Base-by-base conservation (phyloP, 192 early-diverging fungal species). In the Coemansia sp. region DNA sequence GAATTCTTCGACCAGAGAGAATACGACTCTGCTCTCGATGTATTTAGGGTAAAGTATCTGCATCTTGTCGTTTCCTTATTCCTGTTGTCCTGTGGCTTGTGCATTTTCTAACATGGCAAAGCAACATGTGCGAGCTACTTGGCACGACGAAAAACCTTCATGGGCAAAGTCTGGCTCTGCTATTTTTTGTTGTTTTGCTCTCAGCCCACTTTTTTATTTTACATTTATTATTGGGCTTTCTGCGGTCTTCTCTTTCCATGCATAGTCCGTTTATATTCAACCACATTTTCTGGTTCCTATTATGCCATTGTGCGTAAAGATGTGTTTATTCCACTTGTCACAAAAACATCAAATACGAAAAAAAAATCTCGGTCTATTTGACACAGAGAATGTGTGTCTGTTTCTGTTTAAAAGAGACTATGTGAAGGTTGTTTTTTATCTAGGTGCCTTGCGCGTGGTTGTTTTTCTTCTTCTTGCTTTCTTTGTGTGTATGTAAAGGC, bases 1-100 rank as follows among this genome's bases (percentile, higher is more conserved):
- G 83, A 84, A 68, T 86, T 88, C 11, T 96, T 91, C 66, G 94
- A 94, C 69, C 78, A 78, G 54, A 84, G 87, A 52, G 87, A 94
- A 71, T 93, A 86, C 61, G 84, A 87, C 47, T 67, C 73, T 61
- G 85, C 94, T 7, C 74, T 93, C 41, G 84, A 89, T 7, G 75
- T 88, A 39, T 95, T 94, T 66, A 79, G 81, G 63, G 90, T 92
- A 87, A 77, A 52, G 49, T 32, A 40, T 59, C 57, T 16, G 16
- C 23, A 15, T 0, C 54, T 48, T 48, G 26, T 26, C 26, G 7
- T 50, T 53, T 53, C 23, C 9, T 54, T 21, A 50, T 50, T 50
- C 19, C 19, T 50, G 16, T 0, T 4, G 6, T 9, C 19, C n/a
- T 50, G 49, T 18, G 18, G 49, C 16, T 15, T 50, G 26, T 26